Base-by-base conservation (phyloP, 2,329 filamentous ascomycete genomes). In the Dendrostoma leiphaemia region DNA sequence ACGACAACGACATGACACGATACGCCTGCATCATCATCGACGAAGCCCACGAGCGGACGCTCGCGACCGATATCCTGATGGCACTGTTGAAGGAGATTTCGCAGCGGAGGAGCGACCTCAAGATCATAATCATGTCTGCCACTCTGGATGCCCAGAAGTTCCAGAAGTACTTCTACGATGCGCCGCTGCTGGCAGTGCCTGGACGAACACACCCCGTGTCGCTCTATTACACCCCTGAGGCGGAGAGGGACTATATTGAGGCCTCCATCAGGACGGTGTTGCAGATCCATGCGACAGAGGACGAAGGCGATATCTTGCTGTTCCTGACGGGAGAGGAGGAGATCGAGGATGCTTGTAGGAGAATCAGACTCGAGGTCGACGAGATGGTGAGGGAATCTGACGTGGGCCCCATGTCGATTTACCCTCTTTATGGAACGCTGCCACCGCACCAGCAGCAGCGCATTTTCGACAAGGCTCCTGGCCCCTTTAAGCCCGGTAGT, bases 21-120 rank as follows among this genome's bases (percentile, higher is more conserved):
- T 99, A 99, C 75, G 94, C 91, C 78, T 95, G 90, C 65, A 97
- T 99, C 69, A 97, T 99, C 72, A 87, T 99, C 59, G 94, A 99
- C 71, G 94, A 99, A 72, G 94, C 95, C 51, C 94, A 99, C 84
- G 94, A 99, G 74, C 85, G 95, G 70, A 99, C 94, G 0, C 86
- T 99, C 58, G 91, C 93, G 21, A 99, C 95, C 8, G 94, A 99
- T 78, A 94, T 99, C 59, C 79, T 99, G 55, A 97, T 99, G 89
- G 94, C 92, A 53, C 80, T 99, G 56, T 77, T 99, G 58, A 99
- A 99, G 76, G 90, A 96, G 67, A 87, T 97, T 38, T 85, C 92
- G 31, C 73, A 80, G 63, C 84, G 91, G 64, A 83, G 94, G 56
- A 83, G 90, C 4, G 94, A 99, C 70, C 79, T 99, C 65, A 99